Evolutionary conservation across 2,329 filamentous ascomycete genomes (phyloP).

Genomic region (Calonectria henricotiae): DNA sequence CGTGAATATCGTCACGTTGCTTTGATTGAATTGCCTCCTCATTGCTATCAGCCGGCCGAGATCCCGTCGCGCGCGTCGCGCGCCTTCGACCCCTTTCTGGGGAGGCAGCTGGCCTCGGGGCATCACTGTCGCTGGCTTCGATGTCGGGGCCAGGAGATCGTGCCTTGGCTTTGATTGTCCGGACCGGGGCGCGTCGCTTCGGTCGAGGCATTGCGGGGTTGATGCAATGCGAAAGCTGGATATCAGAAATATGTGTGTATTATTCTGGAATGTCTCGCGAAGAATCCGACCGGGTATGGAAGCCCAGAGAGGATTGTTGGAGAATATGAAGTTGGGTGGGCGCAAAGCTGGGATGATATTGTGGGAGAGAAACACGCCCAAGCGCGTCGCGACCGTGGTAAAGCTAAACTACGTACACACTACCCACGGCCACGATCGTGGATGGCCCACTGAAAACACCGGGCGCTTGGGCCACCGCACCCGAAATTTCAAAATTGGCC

Average conservation of each 20-base stretch:
- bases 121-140: constrained; percentile 41
- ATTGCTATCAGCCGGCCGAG: constrained; percentile 47
- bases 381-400: constrained; percentile 54
- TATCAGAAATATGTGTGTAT: constrained; percentile 6
- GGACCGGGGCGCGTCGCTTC: constrained; percentile 51
- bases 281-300: constrained; percentile 17
- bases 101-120: constrained; percentile 38
- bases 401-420: constrained; percentile 24
- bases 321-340: constrained; percentile 28
- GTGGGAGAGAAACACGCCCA: constrained; percentile 50
- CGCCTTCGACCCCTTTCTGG: constrained; percentile 49
- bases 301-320: constrained; percentile 23
- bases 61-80: constrained; percentile 47
- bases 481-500: neutral
- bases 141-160: constrained; percentile 43
- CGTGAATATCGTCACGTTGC: constrained; percentile 56
- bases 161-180: constrained; percentile 45
- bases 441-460: constrained; percentile 44
- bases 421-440: constrained; percentile 31
- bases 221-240: neutral
- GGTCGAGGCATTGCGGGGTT: constrained; percentile 53
- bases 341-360: constrained; percentile 32
- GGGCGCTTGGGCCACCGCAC: constrained; percentile 40
- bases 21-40: constrained; percentile 50
- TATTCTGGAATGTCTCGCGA: constrained; percentile 25